phyloP scores from a whole-genome alignment of 352 stramenopile species.

The Phytopythium aichiense region DNA sequence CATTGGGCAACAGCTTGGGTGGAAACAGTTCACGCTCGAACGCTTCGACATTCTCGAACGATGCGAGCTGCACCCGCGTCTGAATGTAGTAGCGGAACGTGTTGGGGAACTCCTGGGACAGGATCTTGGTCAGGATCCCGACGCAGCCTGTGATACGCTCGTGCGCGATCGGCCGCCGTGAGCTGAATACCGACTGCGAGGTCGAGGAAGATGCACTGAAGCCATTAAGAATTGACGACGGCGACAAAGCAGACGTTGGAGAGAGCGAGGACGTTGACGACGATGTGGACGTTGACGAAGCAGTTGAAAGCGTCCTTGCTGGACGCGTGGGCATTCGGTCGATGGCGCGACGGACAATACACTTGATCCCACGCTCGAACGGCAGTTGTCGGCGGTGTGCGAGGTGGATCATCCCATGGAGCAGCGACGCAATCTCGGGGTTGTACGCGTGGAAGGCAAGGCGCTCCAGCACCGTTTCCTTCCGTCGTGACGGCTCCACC shows the following conservation, averaged over 20 bases:
- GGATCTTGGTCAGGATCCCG: conserved; percentile 60
- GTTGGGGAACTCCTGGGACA: conserved; percentile 69
- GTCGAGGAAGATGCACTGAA: conserved; percentile 20
- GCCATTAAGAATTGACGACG: conserved; percentile 18
- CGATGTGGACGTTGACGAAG: conserved; percentile 38
- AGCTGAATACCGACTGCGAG: conserved; percentile 32
- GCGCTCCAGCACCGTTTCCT: conserved; percentile 41
- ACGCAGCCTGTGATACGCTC: conserved; percentile 55
- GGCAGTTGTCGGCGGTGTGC: conserved; percentile 38
- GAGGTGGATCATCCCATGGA: conserved; percentile 68
- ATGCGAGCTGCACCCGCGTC: conserved; percentile 58
- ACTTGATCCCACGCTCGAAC: conserved; percentile 45
- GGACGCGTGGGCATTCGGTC: conserved; percentile 31
- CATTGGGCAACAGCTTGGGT: conserved; percentile 37
- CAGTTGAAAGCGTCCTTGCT: conserved; percentile 23
- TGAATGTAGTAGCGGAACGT: conserved; percentile 77
- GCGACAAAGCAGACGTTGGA: conserved; percentile 22
- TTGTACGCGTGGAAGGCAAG: conserved; percentile 58
- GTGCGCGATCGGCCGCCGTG: conserved; percentile 36
- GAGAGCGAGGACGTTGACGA: conserved; percentile 36
- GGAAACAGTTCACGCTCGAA: conserved; percentile 73
- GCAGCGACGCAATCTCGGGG: conserved; percentile 46
- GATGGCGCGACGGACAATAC: conserved; percentile 46
- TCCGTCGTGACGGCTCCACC: conserved; percentile 3
- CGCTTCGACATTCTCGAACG: conserved; percentile 64